Base-by-base conservation (phyloP, 2,329 filamentous ascomycete genomes). In the Aspergillus sp. region DNA sequence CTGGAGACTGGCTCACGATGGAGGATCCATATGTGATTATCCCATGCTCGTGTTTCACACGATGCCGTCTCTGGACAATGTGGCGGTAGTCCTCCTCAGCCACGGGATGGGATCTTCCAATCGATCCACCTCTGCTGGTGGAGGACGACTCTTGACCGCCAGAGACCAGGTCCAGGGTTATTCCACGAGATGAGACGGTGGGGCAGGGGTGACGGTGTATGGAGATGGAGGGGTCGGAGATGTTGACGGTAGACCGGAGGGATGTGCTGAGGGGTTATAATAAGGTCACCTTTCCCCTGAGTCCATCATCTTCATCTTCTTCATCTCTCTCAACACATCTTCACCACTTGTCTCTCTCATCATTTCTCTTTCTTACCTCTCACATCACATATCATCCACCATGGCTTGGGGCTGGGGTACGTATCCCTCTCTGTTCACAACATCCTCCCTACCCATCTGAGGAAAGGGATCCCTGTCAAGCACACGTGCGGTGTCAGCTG, bases 371-470 rank as follows among this genome's bases (percentile, higher is more conserved):
- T 48, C 19, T 52, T 34, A 55, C 4, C 48, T 49, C 46, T 52
- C 31, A 56, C 4, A 50, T 52, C 46, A 60, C 47, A 38, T 38
- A 38, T 38, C 34, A n/a, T n/a, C 52, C 58, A 70, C 41, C 57
- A 72, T 71, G 70, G 64, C 63, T 64, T 71, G 61, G 58, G 67
- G 67, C 61, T 70, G 64, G 65, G 53, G 66, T 70, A 64, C 59
- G 67, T 63, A 38, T 42, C 36, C 42, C 34, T 23, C 36, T 36
- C 36, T 20, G n/a, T 19, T 4, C 16, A 21, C 7, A 4, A 16
- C 10, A 13, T 16, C 6, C 23, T 36, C 23, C 21, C 32, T 36
- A 4, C 41, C 34, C 43, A n/a, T n/a, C 16, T 29, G 42, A 25
- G 13, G 21, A 4, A 31, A 36, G 31, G 41, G 14, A 17, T 31